Evolutionary conservation across 257 asterid genomes (phyloP).

Genomic region (Parsonsia alboflavescens): DNA sequence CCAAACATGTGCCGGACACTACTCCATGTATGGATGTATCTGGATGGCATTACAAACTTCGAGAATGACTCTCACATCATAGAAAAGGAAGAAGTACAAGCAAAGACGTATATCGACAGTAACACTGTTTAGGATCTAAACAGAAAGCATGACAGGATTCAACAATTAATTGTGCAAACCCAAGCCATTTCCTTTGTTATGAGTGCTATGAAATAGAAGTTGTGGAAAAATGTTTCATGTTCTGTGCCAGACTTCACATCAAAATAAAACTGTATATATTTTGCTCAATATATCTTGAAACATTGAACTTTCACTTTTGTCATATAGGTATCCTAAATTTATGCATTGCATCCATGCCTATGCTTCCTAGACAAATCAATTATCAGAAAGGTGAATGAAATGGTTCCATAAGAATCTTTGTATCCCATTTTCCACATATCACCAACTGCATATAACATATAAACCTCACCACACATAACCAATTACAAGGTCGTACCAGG

Average conservation of each 20-base stretch:
- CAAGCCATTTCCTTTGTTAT: neutral
- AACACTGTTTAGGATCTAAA: neutral
- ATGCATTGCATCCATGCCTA: neutral
- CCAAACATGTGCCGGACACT: neutral
- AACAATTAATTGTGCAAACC: neutral
- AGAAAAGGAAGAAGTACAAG: neutral
- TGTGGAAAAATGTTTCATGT: no score
- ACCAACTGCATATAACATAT: no score
- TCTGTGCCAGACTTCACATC: neutral
- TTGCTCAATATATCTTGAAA: neutral
- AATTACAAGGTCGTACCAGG: neutral
- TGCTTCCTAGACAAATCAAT: neutral
- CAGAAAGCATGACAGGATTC: neutral
- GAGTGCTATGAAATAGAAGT: neutral
- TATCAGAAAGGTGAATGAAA: neutral
- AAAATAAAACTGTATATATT: neutral
- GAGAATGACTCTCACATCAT: neutral
- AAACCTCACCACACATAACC: neutral
- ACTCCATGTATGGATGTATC: neutral
- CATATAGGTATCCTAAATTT: neutral
- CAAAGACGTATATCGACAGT: neutral
- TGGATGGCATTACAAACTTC: no score
- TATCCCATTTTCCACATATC: neutral
- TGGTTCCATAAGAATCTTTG: neutral
- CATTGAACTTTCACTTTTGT: neutral